Base-by-base conservation (phyloP, 2,329 filamentous ascomycete genomes). In the Alternaria sp. region DNA sequence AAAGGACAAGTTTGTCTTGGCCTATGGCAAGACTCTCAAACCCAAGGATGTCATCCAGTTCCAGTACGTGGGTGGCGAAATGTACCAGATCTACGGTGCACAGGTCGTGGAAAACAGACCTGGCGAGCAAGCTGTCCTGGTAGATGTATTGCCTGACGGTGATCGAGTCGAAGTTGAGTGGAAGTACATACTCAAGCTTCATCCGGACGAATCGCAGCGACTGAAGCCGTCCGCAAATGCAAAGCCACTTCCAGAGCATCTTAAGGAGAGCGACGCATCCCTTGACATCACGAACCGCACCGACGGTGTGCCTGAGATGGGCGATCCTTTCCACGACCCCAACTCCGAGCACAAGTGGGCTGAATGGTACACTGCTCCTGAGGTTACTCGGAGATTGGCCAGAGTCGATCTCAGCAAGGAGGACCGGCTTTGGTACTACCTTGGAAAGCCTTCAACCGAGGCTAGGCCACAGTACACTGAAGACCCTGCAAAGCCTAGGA, bases 31-130 rank as follows among this genome's bases (percentile, higher is more conserved):
- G 57, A 86, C 86, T 2, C 84, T 97, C 61, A 87, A 89, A 73
- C 83, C 86, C 63, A 91, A 92, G 61, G 91, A 96, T 58, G 87
- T 95, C 30, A 91, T 96, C 68, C 96, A 99, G 78, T 87, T 96
- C 76, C 96, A 99, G 79, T 91, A 91, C 77, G 84, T 91, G 80
- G 77, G 75, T 43, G 88, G 90, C 77, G 89, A 92, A 26, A 92
- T 97, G 65, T 90, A 92, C 41, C 93, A 98, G 60, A 96, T 98
- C 45, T 97, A 97, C 80, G 96, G 94, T 41, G 96, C 94, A 56
- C 85, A 93, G 58, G 90, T 99, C 51, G 86, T 96, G 23, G 92
- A 97, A 81, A 98, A 97, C 70, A 86, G 92, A 63, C 82, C 82
- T 18, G 88, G 88, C 58, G 95, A 97, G 82, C 87, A 92, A 76